Percentiles rank a stretch among this genome's conserved stretches.
phyloP scores from a whole-genome alignment of 164 flowering plant species.

The Liquidambar formosana region DNA sequence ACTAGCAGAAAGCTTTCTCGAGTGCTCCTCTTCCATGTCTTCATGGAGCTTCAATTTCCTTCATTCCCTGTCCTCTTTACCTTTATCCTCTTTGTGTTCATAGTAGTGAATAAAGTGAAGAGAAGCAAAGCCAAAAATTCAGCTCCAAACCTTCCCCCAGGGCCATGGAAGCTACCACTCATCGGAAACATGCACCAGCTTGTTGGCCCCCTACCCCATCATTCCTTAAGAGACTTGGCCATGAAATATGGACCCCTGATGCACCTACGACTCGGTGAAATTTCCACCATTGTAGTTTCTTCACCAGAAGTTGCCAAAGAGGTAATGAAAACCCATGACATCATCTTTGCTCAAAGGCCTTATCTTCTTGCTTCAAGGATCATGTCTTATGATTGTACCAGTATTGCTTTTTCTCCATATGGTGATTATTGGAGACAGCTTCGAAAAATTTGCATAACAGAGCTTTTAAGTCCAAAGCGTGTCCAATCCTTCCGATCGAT shows the following conservation, averaged over 20 bases:
- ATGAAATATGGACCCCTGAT: too few species aligned
- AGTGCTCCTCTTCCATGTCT: too few species aligned
- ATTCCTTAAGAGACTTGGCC: background rate
- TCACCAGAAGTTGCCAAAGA: constrained; percentile 16
- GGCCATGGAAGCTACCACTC: constrained; percentile 18
- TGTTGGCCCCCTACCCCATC: background rate
- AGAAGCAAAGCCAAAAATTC: background rate
- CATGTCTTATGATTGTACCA: background rate
- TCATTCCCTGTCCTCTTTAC: too few species aligned
- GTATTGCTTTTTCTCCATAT: too few species aligned
- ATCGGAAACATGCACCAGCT: constrained; percentile 11
- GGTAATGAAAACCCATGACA: constrained; percentile 15
- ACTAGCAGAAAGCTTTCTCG: too few species aligned
- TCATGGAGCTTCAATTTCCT: too few species aligned
- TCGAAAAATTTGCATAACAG: constrained; percentile 9
- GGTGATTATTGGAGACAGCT: constrained; percentile 20
- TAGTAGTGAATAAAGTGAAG: too few species aligned
- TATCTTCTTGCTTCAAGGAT: background rate
- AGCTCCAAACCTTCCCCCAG: constrained; percentile 9
- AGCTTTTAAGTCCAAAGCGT: constrained; percentile 9
- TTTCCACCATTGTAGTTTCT: constrained; percentile 16
- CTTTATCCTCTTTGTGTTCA: too few species aligned
- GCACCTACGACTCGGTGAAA: too few species aligned
- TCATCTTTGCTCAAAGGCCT: too few species aligned
- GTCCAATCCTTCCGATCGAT: constrained; percentile 1